Percentiles rank a stretch among this genome's conserved stretches.
These are phyloP conservation scores for Teratosphaeria nubilosa DNA, from an alignment of 2,329 filamentous ascomycete species.

Conservation along the genomic window DNA sequence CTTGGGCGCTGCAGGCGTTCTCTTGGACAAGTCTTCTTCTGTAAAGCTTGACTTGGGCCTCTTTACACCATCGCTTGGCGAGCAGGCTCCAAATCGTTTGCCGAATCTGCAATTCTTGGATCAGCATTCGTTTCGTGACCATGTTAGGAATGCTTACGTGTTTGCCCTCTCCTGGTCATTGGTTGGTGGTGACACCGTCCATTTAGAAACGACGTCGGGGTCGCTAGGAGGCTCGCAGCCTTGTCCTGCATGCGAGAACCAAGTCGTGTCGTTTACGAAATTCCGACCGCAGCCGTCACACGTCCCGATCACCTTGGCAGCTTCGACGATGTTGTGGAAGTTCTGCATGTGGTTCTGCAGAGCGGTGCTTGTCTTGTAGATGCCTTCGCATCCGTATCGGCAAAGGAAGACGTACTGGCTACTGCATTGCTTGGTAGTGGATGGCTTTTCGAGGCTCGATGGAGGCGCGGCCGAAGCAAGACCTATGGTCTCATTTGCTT, in stretches of 20 bases:
- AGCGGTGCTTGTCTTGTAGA: neutral
- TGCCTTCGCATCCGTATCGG: neutral
- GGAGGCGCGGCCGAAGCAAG: neutral
- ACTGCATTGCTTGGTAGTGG: neutral
- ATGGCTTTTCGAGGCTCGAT: neutral
- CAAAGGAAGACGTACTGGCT: neutral
- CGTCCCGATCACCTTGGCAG: neutral
- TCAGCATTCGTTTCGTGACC: neutral
- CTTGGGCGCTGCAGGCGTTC: neutral
- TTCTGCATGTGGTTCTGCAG: neutral
- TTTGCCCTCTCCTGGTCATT: neutral
- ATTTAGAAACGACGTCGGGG: neutral
- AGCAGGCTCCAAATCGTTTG: neutral
- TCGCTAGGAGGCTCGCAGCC: neutral
- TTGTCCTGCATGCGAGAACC: neutral
- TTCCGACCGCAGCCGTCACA: neutral
- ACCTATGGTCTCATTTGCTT: neutral
- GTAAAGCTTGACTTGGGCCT: neutral
- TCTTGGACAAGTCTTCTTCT: neutral
- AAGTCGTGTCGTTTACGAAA: neutral
- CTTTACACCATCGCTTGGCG: neutral
- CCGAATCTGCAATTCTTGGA: neutral
- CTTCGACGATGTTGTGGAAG: neutral
- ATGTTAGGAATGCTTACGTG: neutral
- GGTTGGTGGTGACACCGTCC: neutral